Base-by-base conservation (phyloP, 2,329 filamentous ascomycete genomes). In the Shiraia bambusicola region DNA sequence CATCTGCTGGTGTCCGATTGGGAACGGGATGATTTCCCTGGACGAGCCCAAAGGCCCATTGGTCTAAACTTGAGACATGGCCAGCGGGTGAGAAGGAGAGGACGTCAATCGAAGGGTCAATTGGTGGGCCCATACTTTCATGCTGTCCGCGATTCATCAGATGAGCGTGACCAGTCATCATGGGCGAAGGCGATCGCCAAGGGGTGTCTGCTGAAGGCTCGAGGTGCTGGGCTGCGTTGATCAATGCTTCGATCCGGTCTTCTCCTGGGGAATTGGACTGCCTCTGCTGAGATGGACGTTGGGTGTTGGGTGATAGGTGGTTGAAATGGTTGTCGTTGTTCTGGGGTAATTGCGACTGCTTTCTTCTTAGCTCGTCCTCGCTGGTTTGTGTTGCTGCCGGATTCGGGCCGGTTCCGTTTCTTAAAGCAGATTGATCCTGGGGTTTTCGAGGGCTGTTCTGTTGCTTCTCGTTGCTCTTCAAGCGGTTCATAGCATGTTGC, bases 11-110 rank as follows among this genome's bases (percentile, higher is more conserved):
- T 5, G 63, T 67, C 34, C 64, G 54, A 30, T 63, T 66, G n/a
- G 64, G 60, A 19, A 66, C 34, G 9, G 65, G 58, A 40, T 68
- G 61, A 36, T 63, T 66, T 45, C 54, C 66, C 35, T 68, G 65
- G 30, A 67, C 63, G 2, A 68, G 50, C 42, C 67, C 65, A 38
- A 68, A 68, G 11, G 65, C 58, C 65, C 65, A 68, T 42, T 66
- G 63, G 39, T 67, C 63, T 14, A 68, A 52, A 36, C 61, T 65
- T 6, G 56, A 63, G 14, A 65, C 61, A 38, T 63, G 63, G n/a
- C 53, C 58, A 9, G 61, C 51, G 10, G 63, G 63, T 19, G 63
- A 60, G 40, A 67, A 68, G 1, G 63, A 60, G 30, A 67, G 54
- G 39, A 60, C 65, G 25, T 67, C 63, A 44, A 68, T 68, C 19